Percentiles rank a stretch among this genome's conserved stretches.
Evolutionary conservation across 305 asterid species (phyloP).

Genomic region (Euphrasia arctica): DNA sequence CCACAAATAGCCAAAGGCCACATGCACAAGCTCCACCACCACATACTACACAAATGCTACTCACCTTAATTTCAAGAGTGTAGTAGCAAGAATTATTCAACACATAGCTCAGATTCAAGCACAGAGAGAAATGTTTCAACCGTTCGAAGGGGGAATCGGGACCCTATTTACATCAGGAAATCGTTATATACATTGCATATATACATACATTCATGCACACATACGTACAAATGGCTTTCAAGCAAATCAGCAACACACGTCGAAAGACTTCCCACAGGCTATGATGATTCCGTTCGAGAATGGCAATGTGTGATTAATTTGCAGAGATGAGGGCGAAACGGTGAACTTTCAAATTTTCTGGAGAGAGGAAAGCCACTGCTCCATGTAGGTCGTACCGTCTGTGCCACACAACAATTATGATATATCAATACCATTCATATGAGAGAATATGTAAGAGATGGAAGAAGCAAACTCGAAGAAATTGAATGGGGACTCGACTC

Average conservation of each 20-base stretch:
- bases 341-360: conserved; percentile 48
- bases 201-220: conserved; percentile 14
- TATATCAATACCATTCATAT: background rate
- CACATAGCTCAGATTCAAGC: background rate
- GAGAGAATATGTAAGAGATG: background rate
- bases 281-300: conserved; percentile 16
- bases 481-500: too few species aligned
- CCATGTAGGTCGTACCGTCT: conserved; percentile 62
- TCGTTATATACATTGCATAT: background rate
- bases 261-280: conserved; percentile 7
- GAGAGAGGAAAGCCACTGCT: conserved; percentile 77
- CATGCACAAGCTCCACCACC: background rate
- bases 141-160: conserved; percentile 5
- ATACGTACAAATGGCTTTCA: conserved; percentile 23
- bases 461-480: background rate
- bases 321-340: conserved; percentile 18
- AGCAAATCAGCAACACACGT: conserved; percentile 20
- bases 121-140: conserved; percentile 11
- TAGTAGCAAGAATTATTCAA: background rate
- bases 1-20: background rate
- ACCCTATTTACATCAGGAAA: conserved; percentile 22
- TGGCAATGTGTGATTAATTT: conserved; percentile 11
- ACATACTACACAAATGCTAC: background rate
- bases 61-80: background rate
- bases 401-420: conserved; percentile 21